These are phyloP conservation scores for Lentinula boryana DNA, from an alignment of 768 basidiomycete genomes.

Conservation along the genomic window DNA sequence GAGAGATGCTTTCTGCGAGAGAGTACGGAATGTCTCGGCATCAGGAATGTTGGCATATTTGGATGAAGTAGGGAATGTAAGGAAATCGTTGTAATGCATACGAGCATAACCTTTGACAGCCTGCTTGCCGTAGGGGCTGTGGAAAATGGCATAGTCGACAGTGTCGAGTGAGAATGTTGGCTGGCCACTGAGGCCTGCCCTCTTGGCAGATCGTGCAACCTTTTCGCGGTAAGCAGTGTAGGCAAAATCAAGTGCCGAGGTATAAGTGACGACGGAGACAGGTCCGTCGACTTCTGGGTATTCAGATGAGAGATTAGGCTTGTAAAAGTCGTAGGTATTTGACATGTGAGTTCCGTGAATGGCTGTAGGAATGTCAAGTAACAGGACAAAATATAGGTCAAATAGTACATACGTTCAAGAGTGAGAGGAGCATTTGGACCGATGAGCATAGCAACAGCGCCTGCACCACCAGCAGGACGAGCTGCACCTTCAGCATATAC, in stretches of 20 bases:
- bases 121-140: conserved; percentile 98
- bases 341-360: conserved; percentile 96
- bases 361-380: conserved; percentile 41
- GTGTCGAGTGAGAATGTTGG: conserved; percentile 65
- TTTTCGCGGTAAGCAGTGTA: conserved; percentile 85
- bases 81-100: conserved; percentile 89
- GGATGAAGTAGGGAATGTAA: conserved; percentile 63
- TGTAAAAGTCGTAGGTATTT: conserved; percentile 99
- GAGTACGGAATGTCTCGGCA: conserved; percentile 62
- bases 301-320: conserved; percentile 91
- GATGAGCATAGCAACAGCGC: conserved; percentile 90
- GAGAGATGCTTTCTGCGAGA: conserved; percentile 67
- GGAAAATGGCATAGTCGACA: conserved; percentile 93
- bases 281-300: conserved; percentile 98
- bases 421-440: conserved; percentile 94
- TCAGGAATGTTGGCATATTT: conserved; percentile 66
- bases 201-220: conserved; percentile 58
- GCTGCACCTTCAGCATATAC: conserved; percentile 96
- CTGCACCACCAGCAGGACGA: conserved; percentile 95
- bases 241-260: conserved; percentile 86
- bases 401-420: conserved; percentile 75
- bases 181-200: conserved; percentile 33
- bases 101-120: conserved; percentile 97
- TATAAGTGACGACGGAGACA: conserved; percentile 91
- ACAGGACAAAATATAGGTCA: not conserved